Percentiles rank a stretch among this genome's conserved stretches.
These are phyloP conservation scores for Panus rudis DNA, from an alignment of 768 basidiomycete genomes.

Conservation along the genomic window DNA sequence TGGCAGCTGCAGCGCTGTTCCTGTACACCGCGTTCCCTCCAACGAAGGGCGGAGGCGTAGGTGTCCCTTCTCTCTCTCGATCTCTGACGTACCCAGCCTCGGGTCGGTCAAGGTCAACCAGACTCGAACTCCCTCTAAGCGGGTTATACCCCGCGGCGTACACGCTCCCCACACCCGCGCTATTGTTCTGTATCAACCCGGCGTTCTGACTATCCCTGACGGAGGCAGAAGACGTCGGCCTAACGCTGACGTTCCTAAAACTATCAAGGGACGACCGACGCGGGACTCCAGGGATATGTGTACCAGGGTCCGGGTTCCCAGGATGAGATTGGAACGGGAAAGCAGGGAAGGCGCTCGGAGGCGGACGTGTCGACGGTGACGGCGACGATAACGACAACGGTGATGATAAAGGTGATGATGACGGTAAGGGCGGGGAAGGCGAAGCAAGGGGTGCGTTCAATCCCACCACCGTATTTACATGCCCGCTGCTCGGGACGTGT, in stretches of 20 bases:
- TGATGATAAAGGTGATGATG: too few relatives aligned
- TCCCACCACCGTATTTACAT: too few relatives aligned
- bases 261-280: slow-evolving; percentile 37
- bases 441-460: too few relatives aligned
- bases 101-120: neutral
- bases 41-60: slow-evolving; percentile 12
- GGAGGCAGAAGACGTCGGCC: slow-evolving; percentile 3
- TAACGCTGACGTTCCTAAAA: too few relatives aligned
- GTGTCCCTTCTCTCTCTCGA: slow-evolving; percentile 17
- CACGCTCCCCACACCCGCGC: slow-evolving; percentile 10
- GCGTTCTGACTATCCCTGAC: too few relatives aligned
- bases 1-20: slow-evolving; percentile 36
- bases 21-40: slow-evolving; percentile 33
- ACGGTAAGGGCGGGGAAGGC: too few relatives aligned
- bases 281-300: slow-evolving; percentile 31
- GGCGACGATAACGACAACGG: too few relatives aligned
- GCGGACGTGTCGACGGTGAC: slow-evolving; percentile 8
- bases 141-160: slow-evolving; percentile 12
- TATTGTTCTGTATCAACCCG: slow-evolving; percentile 5
- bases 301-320: slow-evolving; percentile 59
- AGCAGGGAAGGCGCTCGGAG: slow-evolving; percentile 30
- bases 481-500: neutral
- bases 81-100: slow-evolving; percentile 16
- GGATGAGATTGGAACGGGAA: slow-evolving; percentile 58
- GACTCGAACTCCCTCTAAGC: slow-evolving; percentile 3